These are phyloP conservation scores for Cladosporium sp. DNA, from an alignment of 2,329 filamentous ascomycete genomes.

Conservation along the genomic window DNA sequence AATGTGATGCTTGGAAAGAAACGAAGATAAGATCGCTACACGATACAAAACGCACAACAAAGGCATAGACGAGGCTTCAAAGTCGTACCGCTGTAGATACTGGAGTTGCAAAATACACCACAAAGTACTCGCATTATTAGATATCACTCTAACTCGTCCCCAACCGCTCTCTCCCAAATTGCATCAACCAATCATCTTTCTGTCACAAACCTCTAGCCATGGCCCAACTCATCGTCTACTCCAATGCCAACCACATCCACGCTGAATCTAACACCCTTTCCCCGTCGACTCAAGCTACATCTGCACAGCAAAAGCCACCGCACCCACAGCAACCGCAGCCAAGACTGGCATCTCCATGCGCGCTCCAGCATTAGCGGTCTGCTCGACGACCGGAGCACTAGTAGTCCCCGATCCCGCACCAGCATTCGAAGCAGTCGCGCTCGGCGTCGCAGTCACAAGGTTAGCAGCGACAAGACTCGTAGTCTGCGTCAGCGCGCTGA, in stretches of 20 bases:
- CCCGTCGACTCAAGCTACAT: not conserved
- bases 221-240: not conserved
- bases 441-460: not conserved
- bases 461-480: slow-evolving; percentile 11
- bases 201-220: not conserved
- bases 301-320: slow-evolving; percentile 9
- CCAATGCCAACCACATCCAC: not conserved
- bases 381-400: not conserved
- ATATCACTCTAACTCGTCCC: not conserved
- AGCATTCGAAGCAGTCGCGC: not conserved
- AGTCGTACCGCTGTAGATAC: not conserved
- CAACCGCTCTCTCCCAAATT: not conserved
- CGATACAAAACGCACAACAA: not conserved
- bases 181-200: not conserved
- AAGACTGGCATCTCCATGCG: not conserved
- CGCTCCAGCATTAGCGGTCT: slow-evolving; percentile 5
- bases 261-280: not conserved
- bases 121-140: not conserved
- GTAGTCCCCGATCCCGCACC: not conserved
- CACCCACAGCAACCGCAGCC: slow-evolving; percentile 7
- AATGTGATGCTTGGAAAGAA: not conserved
- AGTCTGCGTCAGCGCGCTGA: slow-evolving; percentile 14
- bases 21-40: not conserved
- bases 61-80: not conserved
- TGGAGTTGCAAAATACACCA: not conserved